Evolutionary conservation across 106 monocot genomes (phyloP).

Genomic region (Acorus calamus): DNA sequence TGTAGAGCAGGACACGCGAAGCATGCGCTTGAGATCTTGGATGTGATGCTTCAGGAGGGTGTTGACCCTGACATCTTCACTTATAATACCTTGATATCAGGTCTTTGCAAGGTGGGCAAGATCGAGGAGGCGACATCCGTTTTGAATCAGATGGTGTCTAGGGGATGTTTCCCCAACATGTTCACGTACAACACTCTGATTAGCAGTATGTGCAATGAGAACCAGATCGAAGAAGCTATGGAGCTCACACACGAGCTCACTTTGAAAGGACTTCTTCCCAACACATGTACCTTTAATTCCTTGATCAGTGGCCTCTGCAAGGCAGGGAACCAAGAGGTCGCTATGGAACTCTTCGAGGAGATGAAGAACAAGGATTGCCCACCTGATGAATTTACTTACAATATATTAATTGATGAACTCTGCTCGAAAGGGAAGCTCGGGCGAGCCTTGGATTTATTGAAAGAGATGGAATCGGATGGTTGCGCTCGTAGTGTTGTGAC

Average conservation of each 20-base stretch:
- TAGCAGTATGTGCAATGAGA: constrained; percentile 41
- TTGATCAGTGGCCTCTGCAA: constrained; percentile 69
- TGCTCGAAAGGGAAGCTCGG: constrained; percentile 41
- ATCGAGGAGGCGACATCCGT: constrained; percentile 54
- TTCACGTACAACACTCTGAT: constrained; percentile 80
- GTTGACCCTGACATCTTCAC: constrained; percentile 68
- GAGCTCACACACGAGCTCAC: constrained; percentile 62
- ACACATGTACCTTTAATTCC: constrained; percentile 72
- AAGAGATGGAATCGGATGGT: constrained; percentile 74
- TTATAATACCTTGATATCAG: constrained; percentile 65
- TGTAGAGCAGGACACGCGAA: constrained; percentile 49
- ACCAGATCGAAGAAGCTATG: constrained; percentile 77
- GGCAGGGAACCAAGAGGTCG: constrained; percentile 34
- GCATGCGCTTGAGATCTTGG: constrained; percentile 66
- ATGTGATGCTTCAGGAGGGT: constrained; percentile 77
- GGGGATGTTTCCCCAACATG: constrained; percentile 64
- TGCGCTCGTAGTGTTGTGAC: constrained; percentile 68
- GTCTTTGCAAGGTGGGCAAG: constrained; percentile 62
- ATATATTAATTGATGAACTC: constrained; percentile 65
- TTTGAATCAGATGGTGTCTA: constrained; percentile 57
- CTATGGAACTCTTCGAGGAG: constrained; percentile 60
- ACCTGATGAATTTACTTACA: constrained; percentile 77
- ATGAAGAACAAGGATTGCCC: constrained; percentile 70
- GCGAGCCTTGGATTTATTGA: constrained; percentile 57
- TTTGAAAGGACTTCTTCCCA: constrained; percentile 51